Percentiles rank a stretch among this genome's conserved stretches.
Evolutionary conservation across 1,284 basidiomycete genomes (phyloP).

Genomic region (Cryptococcus hybrid): DNA sequence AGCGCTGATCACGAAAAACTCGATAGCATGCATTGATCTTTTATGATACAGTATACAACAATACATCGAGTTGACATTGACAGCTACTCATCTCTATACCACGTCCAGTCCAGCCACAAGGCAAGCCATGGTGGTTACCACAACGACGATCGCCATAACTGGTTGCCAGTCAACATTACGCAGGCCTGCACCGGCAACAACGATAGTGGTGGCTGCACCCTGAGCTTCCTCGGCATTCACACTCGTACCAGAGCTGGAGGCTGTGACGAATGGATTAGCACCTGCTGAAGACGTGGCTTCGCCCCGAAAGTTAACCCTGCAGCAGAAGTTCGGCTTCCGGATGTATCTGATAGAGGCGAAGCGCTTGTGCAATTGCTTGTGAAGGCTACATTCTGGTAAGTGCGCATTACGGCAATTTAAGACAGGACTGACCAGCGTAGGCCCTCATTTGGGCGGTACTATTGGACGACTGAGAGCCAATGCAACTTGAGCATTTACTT

Average conservation of each 20-base stretch:
- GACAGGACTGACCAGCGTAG: constrained; percentile 9
- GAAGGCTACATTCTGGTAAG: not conserved
- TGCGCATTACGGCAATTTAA: not conserved
- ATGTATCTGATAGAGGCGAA: not conserved
- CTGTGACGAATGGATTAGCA: not conserved
- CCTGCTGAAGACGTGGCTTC: not conserved
- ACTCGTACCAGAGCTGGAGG: not conserved
- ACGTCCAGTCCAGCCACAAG: no score
- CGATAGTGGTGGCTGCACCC: not conserved
- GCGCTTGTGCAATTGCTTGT: constrained; percentile 11
- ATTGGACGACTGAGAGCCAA: constrained; percentile 7
- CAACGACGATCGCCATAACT: not conserved
- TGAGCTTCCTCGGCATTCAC: constrained; percentile 1
- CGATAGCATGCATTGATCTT: not conserved
- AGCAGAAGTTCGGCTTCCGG: not conserved
- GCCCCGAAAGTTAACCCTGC: not conserved
- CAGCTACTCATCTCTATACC: not conserved
- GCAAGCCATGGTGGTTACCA: not conserved
- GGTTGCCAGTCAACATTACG: not conserved
- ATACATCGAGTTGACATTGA: not conserved
- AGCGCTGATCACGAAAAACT: no score
- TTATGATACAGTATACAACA: not conserved
- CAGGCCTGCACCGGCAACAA: not conserved
- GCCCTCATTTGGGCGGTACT: constrained; percentile 6
- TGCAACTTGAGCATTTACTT: constrained; percentile 16